phyloP scores from a whole-genome alignment of 768 basidiomycete species.

The Leccinum boreale region DNA sequence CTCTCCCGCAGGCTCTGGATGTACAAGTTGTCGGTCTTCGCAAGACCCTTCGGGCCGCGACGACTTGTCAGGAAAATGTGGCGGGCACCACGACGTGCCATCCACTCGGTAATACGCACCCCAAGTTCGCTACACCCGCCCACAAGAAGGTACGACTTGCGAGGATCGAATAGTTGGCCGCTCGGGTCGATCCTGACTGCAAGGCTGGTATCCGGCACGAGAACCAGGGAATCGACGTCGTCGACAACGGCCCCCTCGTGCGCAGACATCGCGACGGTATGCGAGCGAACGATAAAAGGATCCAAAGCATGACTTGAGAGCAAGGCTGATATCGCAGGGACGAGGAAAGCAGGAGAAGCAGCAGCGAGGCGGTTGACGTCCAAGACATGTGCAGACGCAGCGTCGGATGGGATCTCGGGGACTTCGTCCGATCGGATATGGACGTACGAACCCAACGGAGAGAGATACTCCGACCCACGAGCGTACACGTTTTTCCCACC shows the following conservation, averaged over 20 bases:
- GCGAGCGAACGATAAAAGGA: constrained; percentile 12
- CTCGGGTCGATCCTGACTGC: constrained; percentile 22
- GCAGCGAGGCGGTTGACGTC: constrained; percentile 22
- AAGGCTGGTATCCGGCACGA: constrained; percentile 10
- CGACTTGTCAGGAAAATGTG: constrained; percentile 31
- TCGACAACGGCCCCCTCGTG: constrained; percentile 1
- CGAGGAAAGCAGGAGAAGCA: constrained; percentile 18
- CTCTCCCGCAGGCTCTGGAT: constrained; percentile 22
- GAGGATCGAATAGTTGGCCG: constrained; percentile 30
- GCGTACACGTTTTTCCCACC: constrained; percentile 15
- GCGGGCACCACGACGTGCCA: constrained; percentile 31
- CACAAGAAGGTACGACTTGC: constrained; percentile 22
- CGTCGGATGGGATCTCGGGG: constrained; percentile 18
- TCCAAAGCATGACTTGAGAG: constrained; percentile 17
- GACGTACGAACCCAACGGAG: constrained; percentile 24
- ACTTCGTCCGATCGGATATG: constrained; percentile 18
- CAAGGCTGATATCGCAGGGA: constrained; percentile 14
- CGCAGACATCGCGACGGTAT: constrained; percentile 8
- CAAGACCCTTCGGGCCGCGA: constrained; percentile 17
- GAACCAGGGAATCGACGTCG: constrained; percentile 13
- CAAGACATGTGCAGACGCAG: constrained; percentile 15
- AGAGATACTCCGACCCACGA: constrained; percentile 18
- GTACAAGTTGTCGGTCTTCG: constrained; percentile 27
- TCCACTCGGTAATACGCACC: constrained; percentile 33
- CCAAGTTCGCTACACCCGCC: constrained; percentile 23